Evolutionary conservation across 768 basidiomycete genomes (phyloP).

Genomic region (Russula sp.): DNA sequence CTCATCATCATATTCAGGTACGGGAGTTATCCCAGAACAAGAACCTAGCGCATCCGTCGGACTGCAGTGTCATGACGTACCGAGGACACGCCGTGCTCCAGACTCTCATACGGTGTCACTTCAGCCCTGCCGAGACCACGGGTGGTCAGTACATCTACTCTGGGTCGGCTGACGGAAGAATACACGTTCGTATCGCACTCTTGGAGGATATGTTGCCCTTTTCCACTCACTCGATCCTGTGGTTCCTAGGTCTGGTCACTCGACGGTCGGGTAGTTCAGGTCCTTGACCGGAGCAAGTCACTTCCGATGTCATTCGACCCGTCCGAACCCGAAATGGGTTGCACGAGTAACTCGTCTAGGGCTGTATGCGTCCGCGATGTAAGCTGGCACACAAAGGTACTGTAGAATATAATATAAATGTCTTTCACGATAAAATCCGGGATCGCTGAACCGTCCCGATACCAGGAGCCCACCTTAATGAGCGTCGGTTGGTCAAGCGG

Average conservation of each 20-base stretch:
- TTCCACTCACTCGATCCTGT: background rate
- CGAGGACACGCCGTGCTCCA: constrained; percentile 85
- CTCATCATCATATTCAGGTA: constrained; percentile 48
- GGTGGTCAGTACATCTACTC: constrained; percentile 93
- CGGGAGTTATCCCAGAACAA: constrained; percentile 60
- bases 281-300: constrained; percentile 73
- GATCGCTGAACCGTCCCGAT: background rate
- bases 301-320: constrained; percentile 69
- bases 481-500: constrained; percentile 82
- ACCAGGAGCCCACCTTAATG: constrained; percentile 82
- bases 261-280: constrained; percentile 79
- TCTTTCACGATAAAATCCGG: background rate
- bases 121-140: constrained; percentile 89
- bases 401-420: background rate
- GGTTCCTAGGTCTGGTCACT: constrained; percentile 83
- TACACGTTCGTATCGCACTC: constrained; percentile 54
- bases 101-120: constrained; percentile 94
- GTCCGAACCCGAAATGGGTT: constrained; percentile 46
- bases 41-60: constrained; percentile 65
- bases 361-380: constrained; percentile 81
- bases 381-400: constrained; percentile 85
- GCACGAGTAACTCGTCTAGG: constrained; percentile 29
- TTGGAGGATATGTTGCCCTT: background rate
- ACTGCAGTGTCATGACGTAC: constrained; percentile 95
- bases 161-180: constrained; percentile 77